Conservation (phyloP, 305 asterid species). For the Withania somnifera region DNA sequence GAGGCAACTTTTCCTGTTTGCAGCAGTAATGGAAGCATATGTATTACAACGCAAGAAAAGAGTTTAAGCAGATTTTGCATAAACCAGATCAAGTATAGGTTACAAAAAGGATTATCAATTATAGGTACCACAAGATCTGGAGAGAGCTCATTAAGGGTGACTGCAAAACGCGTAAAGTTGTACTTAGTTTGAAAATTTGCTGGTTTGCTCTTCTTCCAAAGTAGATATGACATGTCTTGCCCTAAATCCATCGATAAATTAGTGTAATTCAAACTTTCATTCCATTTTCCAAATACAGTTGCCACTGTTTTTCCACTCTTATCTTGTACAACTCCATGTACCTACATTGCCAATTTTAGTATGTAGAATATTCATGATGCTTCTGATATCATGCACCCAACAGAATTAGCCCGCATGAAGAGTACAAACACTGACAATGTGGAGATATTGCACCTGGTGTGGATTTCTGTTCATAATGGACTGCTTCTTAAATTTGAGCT, state of each 20-base stretch:
- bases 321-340: conserved; percentile 58
- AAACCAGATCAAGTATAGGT: background rate
- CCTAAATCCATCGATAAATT: conserved; percentile 33
- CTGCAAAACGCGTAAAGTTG: conserved; percentile 56
- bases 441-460: conserved; percentile 12
- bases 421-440: background rate
- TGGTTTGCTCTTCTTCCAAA: conserved; percentile 58
- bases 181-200: conserved; percentile 53
- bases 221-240: conserved; percentile 45
- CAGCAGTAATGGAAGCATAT: background rate
- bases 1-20: conserved; percentile 45
- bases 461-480: conserved; percentile 18
- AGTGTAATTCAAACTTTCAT: conserved; percentile 50
- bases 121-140: conserved; percentile 47
- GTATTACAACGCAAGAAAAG: background rate
- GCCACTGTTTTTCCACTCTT: conserved; percentile 42
- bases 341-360: conserved; percentile 21
- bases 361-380: background rate
- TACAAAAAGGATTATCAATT: background rate
- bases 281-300: conserved; percentile 69
- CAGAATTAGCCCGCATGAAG: background rate
- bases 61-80: background rate
- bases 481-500: conserved; percentile 17
- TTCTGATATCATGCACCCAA: too few relatives aligned
- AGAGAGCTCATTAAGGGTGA: conserved; percentile 54